These are phyloP conservation scores for Anastatica hierochuntica DNA, from an alignment of 345 rosid species.

Conservation along the genomic window DNA sequence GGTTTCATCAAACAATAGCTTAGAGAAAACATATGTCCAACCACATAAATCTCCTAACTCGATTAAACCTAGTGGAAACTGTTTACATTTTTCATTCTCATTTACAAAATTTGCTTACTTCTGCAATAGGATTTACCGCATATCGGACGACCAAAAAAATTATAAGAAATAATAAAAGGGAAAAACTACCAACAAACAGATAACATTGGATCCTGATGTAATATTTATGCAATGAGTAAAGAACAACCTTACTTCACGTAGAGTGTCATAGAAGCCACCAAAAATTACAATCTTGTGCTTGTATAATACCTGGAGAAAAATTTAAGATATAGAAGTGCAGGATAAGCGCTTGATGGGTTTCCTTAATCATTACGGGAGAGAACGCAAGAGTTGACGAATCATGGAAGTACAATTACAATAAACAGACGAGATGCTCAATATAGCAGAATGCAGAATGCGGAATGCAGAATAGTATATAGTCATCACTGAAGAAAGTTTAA, in stretches of 20 bases:
- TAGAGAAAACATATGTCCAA: not conserved
- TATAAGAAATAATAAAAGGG: not conserved
- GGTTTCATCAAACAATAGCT: not conserved
- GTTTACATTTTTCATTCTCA: too few relatives aligned
- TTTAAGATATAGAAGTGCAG: not conserved
- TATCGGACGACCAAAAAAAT: not conserved
- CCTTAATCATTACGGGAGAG: not conserved
- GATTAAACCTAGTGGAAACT: not conserved
- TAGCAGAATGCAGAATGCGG: not conserved
- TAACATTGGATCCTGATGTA: not conserved
- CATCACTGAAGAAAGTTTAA: not conserved
- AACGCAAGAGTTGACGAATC: not conserved
- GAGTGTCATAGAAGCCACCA: conserved; percentile 98
- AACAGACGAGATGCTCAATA: not conserved
- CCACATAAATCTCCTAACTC: not conserved
- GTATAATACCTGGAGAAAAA: conserved; percentile 63
- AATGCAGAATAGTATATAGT: not conserved
- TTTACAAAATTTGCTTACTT: too few relatives aligned
- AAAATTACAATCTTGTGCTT: conserved; percentile 89
- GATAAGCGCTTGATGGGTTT: not conserved
- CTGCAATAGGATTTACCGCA: not conserved
- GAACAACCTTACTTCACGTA: conserved; percentile 96
- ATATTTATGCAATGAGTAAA: conserved; percentile 3
- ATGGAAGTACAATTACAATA: not conserved
- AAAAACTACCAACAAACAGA: not conserved